A percentile compares a stretch with the other conserved stretches of the same genome.
These are phyloP conservation scores for Ophiostoma australiae DNA, from an alignment of 2,329 filamentous ascomycete species.

Conservation along the genomic window DNA sequence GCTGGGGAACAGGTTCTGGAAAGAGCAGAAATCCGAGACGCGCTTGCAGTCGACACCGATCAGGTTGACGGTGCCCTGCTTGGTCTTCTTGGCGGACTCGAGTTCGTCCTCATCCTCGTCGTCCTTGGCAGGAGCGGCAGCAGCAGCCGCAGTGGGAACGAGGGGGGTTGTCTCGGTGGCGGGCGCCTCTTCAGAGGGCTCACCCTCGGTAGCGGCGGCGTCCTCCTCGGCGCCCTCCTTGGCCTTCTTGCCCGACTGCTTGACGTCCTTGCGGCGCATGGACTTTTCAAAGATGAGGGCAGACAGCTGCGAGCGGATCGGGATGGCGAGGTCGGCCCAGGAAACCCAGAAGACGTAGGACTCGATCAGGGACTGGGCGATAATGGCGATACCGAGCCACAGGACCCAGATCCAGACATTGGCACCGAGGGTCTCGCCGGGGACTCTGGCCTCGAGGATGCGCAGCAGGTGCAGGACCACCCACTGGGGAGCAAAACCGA, in stretches of 20 bases:
- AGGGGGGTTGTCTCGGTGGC: conserved; percentile 21
- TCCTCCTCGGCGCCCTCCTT: conserved; percentile 33
- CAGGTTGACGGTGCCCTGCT: conserved; percentile 69
- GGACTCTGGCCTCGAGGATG: conserved; percentile 54
- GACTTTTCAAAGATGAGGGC: conserved; percentile 72
- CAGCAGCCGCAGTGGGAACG: neutral
- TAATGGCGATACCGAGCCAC: conserved; percentile 55
- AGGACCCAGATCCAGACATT: conserved; percentile 65
- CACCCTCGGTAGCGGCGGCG: conserved; percentile 29
- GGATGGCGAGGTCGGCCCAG: conserved; percentile 57
- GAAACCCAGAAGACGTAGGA: conserved; percentile 63
- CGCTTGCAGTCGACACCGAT: conserved; percentile 71
- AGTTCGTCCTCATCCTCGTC: conserved; percentile 47
- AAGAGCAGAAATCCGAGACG: conserved; percentile 63
- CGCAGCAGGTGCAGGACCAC: conserved; percentile 61
- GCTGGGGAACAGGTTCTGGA: conserved; percentile 60
- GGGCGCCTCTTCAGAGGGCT: conserved; percentile 16
- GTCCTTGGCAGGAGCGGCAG: conserved; percentile 28
- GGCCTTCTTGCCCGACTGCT: conserved; percentile 51
- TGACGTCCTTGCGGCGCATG: conserved; percentile 71
- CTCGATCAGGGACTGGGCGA: conserved; percentile 58
- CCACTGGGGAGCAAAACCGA: conserved; percentile 68
- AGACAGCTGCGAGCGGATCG: conserved; percentile 64
- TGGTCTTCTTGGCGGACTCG: conserved; percentile 47
- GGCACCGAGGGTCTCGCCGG: conserved; percentile 42